phyloP scores from a whole-genome alignment of 257 asterid genomes.

The Solanum pimpinellifolium region DNA sequence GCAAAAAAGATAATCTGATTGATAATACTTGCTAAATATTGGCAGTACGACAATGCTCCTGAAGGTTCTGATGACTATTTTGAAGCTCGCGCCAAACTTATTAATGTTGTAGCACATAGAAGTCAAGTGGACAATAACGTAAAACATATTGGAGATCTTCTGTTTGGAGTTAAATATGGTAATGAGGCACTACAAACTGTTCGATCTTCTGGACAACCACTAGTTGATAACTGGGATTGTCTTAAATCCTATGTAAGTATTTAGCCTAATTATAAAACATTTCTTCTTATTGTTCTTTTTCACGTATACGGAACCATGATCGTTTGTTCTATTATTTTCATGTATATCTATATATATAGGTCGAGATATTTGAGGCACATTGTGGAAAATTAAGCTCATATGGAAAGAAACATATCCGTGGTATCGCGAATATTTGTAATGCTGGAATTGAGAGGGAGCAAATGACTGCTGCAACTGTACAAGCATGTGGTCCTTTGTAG shows the following conservation, averaged over 20 bases:
- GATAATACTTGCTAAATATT: not conserved
- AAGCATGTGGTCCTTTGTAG: slow-evolving; percentile 34
- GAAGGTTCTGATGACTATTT: slow-evolving; percentile 52
- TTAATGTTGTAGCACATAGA: slow-evolving; percentile 58
- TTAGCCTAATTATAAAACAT: not conserved
- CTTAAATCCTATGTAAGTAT: no score
- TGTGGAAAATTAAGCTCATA: slow-evolving; percentile 83
- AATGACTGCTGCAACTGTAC: slow-evolving; percentile 67
- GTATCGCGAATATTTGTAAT: slow-evolving; percentile 80
- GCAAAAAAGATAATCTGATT: not conserved
- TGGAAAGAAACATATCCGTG: slow-evolving; percentile 89
- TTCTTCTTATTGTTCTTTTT: not conserved
- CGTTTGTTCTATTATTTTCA: not conserved
- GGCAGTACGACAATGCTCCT: slow-evolving; percentile 48
- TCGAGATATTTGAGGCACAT: slow-evolving; percentile 51
- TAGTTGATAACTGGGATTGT: no score
- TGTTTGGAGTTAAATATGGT: no score
- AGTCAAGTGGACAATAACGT: slow-evolving; percentile 59
- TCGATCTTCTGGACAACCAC: no score
- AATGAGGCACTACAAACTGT: no score
- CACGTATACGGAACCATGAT: not conserved
- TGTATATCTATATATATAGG: slow-evolving; percentile 16
- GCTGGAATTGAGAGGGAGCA: slow-evolving; percentile 52
- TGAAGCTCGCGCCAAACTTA: slow-evolving; percentile 63
- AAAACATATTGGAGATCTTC: slow-evolving; percentile 22